These are phyloP conservation scores for Citrus glauca DNA, from an alignment of 345 rosid genomes.

Conservation along the genomic window DNA sequence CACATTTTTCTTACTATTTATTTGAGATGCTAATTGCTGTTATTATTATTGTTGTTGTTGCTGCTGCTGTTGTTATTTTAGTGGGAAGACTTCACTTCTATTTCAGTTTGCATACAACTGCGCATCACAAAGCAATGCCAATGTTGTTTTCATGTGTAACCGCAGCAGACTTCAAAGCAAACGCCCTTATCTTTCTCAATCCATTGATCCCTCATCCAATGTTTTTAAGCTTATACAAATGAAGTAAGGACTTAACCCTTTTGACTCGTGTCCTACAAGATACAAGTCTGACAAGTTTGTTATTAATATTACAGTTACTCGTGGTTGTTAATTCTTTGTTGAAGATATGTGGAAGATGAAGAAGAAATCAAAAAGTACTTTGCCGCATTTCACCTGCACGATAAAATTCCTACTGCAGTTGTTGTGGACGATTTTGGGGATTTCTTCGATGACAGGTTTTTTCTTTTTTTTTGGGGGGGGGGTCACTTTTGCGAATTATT, in stretches of 20 bases:
- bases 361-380: constrained; percentile 74
- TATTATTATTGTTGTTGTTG: neutral
- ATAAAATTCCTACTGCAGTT: constrained; percentile 48
- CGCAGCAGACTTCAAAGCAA: constrained; percentile 52
- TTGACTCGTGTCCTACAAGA: neutral
- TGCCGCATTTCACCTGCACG: constrained; percentile 80
- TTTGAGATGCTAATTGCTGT: neutral
- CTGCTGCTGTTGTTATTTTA: constrained; percentile 16
- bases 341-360: constrained; percentile 73
- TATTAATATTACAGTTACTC: neutral
- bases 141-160: constrained; percentile 71
- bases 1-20: neutral
- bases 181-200: constrained; percentile 81
- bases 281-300: neutral
- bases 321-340: neutral
- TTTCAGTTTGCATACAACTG: constrained; percentile 73
- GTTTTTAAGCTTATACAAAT: constrained; percentile 61
- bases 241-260: constrained; percentile 44
- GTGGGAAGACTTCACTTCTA: constrained; percentile 84
- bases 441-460: constrained; percentile 57
- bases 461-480: too few relatives aligned
- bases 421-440: constrained; percentile 80
- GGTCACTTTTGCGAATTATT: neutral
- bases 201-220: constrained; percentile 58
- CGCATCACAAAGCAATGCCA: constrained; percentile 22